Evolutionary conservation across 2,329 filamentous ascomycete genomes (phyloP).

Genomic region (Diaporthe vaccinii): DNA sequence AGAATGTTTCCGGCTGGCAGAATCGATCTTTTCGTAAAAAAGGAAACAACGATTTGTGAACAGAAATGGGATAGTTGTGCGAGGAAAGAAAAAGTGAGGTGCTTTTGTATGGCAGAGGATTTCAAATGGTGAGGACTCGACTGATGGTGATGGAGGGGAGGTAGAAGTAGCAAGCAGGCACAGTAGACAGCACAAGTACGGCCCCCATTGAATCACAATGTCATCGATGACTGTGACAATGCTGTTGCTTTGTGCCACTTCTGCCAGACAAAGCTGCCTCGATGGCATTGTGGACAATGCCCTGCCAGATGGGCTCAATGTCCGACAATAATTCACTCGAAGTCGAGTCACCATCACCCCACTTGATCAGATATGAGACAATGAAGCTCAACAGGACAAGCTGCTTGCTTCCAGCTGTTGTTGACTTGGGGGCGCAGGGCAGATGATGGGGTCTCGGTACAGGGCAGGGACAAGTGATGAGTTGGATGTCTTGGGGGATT

Average conservation of each 20-base stretch:
- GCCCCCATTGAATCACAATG: neutral
- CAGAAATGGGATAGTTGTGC: neutral
- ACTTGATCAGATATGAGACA: neutral
- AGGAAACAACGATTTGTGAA: neutral
- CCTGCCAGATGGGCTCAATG: no score
- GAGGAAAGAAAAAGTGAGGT: neutral
- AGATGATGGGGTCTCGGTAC: neutral
- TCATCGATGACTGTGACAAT: neutral
- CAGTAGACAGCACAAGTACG: neutral
- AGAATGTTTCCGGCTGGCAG: no score
- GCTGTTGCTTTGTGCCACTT: neutral
- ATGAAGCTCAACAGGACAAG: neutral
- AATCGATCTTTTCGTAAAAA: neutral
- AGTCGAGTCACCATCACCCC: neutral
- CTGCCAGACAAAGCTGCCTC: neutral
- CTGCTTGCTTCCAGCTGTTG: neutral
- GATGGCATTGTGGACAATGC: neutral
- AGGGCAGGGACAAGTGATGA: neutral
- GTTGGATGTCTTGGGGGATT: neutral
- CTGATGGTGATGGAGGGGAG: neutral
- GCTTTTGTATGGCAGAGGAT: no score
- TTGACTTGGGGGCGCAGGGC: neutral
- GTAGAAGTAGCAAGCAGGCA: neutral
- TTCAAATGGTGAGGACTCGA: neutral
- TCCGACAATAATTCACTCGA: neutral